Base-by-base conservation (phyloP, 2,329 filamentous ascomycete species). In the Chlorencoelia australis region DNA sequence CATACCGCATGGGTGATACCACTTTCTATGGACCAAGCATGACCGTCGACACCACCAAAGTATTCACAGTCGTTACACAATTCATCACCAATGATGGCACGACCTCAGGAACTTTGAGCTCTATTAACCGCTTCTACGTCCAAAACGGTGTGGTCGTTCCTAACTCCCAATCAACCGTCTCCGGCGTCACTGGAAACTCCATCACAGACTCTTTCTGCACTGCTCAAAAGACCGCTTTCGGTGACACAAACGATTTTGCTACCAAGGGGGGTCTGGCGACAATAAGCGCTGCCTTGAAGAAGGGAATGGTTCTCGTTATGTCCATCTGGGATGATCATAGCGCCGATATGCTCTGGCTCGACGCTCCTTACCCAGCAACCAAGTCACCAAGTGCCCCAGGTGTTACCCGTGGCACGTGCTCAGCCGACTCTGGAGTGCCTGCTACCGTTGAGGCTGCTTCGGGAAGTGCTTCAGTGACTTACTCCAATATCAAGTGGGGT, bases 281-380 rank as follows among this genome's bases (percentile, higher is more conserved):
- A 19, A 73, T 82, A 66, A 65, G 68, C 41, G 55, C 61, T 1
- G 73, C 72, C 18, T 60, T 82, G 35, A 56, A 58, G 8, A 54
- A 73, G 21, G 50, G 50, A 30, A 76, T 80, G 71, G 77, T 80
- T 31, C 65, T 82, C 9, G 75, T 79, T 50, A 69, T 82, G 68
- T 69, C 65, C 30, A 63, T 77, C 49, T 73, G 69, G 69, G 58
- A 63, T 47, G 63, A 66, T 43, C 71, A 82, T 59, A 58, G 68
- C 40, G 63, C 71, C 51, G 68, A 79, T 62, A 85, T 85, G 79
- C 69, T 80, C 50, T 86, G 82, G 82, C 71, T 86, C 51, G 80
- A 86, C 65, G 72, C 71, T 44, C 69, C 64, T 56, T 81, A 72
- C 66, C 79, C 79, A 43, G 61, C 65, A 43, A 51, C 55, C 39